Percentiles rank a stretch among this genome's conserved stretches.
These are phyloP conservation scores for Sarocladiaceae sp. DNA, from an alignment of 2,329 filamentous ascomycete genomes.

Conservation along the genomic window DNA sequence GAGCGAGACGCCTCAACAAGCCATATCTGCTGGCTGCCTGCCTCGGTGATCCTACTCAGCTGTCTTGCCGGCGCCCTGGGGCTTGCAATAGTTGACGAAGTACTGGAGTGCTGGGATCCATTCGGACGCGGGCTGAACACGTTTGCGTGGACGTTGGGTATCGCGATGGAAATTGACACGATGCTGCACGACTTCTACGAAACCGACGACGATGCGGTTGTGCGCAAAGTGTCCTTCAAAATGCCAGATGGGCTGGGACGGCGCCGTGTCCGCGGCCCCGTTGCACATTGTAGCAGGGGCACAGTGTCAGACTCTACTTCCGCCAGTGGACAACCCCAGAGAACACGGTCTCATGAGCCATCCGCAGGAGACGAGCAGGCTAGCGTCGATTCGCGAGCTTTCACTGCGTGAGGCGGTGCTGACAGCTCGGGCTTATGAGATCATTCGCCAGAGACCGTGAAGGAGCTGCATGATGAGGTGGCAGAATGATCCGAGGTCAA, in stretches of 20 bases:
- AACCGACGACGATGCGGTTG: conserved; percentile 10
- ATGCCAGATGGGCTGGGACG: not conserved
- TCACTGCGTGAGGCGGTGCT: too few species aligned
- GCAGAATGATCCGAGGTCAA: too few species aligned
- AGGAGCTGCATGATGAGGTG: too few species aligned
- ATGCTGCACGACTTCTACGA: conserved; percentile 22
- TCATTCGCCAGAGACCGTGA: too few species aligned
- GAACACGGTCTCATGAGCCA: too few species aligned
- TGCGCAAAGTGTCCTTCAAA: conserved; percentile 14
- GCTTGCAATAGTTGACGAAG: conserved; percentile 16
- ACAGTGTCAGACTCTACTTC: too few species aligned
- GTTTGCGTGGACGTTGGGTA: conserved; percentile 19
- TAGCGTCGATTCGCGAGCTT: too few species aligned
- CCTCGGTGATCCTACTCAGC: not conserved
- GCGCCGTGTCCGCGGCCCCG: not conserved
- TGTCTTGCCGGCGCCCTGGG: conserved; percentile 9
- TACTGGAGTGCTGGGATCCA: conserved; percentile 21
- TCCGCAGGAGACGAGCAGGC: too few species aligned
- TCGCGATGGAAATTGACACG: conserved; percentile 22
- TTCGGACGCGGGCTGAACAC: conserved; percentile 16
- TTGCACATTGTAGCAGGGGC: not conserved
- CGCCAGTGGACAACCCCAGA: too few species aligned
- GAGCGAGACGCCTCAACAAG: too few species aligned
- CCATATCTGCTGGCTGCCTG: too few species aligned
- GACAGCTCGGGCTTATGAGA: too few species aligned